Evolutionary conservation across 768 basidiomycete genomes (phyloP).

Genomic region (Psilocybe cubensis): DNA sequence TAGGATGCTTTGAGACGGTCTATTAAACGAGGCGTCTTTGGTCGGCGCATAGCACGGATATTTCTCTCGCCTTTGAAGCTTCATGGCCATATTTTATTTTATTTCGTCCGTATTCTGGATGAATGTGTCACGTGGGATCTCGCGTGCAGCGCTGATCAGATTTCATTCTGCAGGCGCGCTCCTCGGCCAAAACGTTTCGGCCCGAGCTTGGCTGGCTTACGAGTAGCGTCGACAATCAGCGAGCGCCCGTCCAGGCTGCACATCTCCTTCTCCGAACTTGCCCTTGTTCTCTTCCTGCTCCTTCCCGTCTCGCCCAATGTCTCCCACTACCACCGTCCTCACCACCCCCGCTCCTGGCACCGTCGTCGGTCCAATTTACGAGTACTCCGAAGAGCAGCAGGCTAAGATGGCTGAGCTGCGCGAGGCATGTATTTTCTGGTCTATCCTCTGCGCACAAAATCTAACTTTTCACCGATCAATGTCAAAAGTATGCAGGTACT

Average conservation of each 20-base stretch:
- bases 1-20: too few relatives aligned
- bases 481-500: slow-evolving; percentile 64
- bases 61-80: too few relatives aligned
- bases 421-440: slow-evolving; percentile 47
- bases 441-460: neutral
- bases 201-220: slow-evolving; percentile 10
- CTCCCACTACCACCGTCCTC: slow-evolving; percentile 40
- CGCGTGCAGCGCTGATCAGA: neutral
- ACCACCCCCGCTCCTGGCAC: slow-evolving; percentile 59
- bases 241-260: neutral
- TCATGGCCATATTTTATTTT: too few relatives aligned
- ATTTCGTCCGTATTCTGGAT: neutral
- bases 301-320: slow-evolving; percentile 7
- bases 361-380: slow-evolving; percentile 53
- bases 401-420: slow-evolving; percentile 61
- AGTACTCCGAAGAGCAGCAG: slow-evolving; percentile 67
- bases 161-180: neutral
- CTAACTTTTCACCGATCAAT: neutral
- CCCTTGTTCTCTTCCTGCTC: neutral
- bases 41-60: neutral
- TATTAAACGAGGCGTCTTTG: too few relatives aligned
- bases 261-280: neutral
- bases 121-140: neutral
- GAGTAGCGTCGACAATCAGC: slow-evolving; percentile 3
- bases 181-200: slow-evolving; percentile 6